phyloP scores from a whole-genome alignment of 1,284 basidiomycete species.

The Sphagnurus paluster region DNA sequence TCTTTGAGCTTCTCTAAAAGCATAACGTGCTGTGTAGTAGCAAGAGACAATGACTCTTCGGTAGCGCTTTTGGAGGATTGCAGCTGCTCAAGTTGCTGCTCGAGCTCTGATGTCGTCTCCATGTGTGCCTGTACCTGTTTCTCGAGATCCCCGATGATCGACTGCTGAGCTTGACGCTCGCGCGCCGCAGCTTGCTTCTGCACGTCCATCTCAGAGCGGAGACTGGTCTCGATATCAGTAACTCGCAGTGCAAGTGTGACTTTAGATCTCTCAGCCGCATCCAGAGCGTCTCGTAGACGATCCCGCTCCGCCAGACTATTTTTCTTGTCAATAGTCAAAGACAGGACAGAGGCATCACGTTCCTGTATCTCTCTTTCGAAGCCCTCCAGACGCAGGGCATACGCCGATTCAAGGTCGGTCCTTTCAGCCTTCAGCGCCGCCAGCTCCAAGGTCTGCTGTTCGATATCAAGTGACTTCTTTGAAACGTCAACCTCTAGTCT shows the following conservation, averaged over 20 bases:
- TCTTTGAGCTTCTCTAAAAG: constrained; percentile 12
- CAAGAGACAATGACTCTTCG: not conserved
- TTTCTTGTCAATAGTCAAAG: constrained; percentile 6
- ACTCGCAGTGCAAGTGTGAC: constrained; percentile 7
- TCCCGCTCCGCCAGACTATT: constrained; percentile 6
- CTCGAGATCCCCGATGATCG: constrained; percentile 4
- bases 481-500: constrained; percentile 17
- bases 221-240: constrained; percentile 6
- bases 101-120: constrained; percentile 11
- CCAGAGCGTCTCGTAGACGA: constrained; percentile 8
- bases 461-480: constrained; percentile 8
- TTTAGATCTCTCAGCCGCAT: constrained; percentile 8
- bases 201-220: constrained; percentile 13
- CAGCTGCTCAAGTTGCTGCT: constrained; percentile 11
- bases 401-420: constrained; percentile 13
- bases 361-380: constrained; percentile 14
- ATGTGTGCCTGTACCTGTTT: constrained; percentile 9
- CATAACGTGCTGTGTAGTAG: constrained; percentile 4
- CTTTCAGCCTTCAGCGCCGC: constrained; percentile 18
- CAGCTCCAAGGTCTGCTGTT: constrained; percentile 13
- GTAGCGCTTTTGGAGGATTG: constrained; percentile 11
- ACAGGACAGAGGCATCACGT: constrained; percentile 10
- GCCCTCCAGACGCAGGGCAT: constrained; percentile 5
- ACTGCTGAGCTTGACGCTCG: constrained; percentile 10
- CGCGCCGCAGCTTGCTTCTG: constrained; percentile 1